Percentiles rank a stretch among this genome's conserved stretches.
Conservation (phyloP, 2,329 filamentous ascomycete genomes). For the Venturia effusa region DNA sequence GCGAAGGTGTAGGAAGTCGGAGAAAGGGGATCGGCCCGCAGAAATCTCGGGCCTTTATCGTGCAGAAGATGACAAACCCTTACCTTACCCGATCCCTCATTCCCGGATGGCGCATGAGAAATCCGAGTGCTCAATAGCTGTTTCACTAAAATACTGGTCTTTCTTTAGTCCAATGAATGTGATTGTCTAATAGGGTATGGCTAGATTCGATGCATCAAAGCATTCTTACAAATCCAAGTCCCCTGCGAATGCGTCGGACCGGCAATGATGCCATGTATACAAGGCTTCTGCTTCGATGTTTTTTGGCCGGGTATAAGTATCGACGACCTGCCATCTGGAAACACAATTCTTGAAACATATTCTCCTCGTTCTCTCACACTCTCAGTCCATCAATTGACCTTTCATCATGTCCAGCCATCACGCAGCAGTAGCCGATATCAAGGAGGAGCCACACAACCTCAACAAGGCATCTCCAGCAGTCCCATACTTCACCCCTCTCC, state of each 20-base stretch:
- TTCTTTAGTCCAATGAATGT: not conserved
- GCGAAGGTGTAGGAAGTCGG: not conserved
- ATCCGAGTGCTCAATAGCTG: not conserved
- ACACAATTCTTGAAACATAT: not conserved
- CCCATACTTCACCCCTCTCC: conserved; percentile 38
- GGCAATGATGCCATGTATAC: not conserved
- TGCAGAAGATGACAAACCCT: not conserved
- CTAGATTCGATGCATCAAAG: not conserved
- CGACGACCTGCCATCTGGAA: not conserved
- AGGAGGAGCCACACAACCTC: conserved; percentile 22
- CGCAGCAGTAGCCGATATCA: conserved; percentile 17
- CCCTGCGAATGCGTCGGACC: not conserved
- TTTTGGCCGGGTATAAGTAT: not conserved
- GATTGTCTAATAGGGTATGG: not conserved
- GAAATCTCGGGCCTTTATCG: not conserved
- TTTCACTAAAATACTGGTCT: too few species aligned
- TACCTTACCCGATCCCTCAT: not conserved
- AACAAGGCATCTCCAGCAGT: conserved; percentile 31
- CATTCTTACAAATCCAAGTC: not conserved
- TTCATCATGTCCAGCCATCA: conserved; percentile 20
- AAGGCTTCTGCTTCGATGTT: not conserved
- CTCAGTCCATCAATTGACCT: not conserved
- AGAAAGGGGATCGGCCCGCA: not conserved
- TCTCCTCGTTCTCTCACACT: not conserved
- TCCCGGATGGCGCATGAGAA: not conserved